These are phyloP conservation scores for Teratosphaeria destructans DNA, from an alignment of 2,329 filamentous ascomycete genomes.

Conservation along the genomic window DNA sequence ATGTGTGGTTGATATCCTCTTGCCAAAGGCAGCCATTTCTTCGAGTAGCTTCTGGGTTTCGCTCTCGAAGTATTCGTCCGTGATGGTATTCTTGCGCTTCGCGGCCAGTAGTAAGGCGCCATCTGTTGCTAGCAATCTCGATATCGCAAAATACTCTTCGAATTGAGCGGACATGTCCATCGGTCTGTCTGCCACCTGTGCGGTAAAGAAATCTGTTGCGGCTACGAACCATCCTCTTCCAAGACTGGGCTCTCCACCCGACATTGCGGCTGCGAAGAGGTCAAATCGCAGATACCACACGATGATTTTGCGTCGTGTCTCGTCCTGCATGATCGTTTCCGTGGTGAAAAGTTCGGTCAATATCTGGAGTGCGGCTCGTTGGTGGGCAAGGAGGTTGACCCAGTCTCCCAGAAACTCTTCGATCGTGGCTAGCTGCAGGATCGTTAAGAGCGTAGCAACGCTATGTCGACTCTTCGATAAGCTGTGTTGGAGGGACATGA, in stretches of 20 bases:
- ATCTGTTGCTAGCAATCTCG: slow-evolving; percentile 67
- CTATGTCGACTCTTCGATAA: slow-evolving; percentile 62
- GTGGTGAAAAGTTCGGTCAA: slow-evolving; percentile 69
- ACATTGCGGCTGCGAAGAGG: slow-evolving; percentile 71
- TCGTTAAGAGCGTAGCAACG: slow-evolving; percentile 69
- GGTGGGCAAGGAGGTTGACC: slow-evolving; percentile 86
- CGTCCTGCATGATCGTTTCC: slow-evolving; percentile 59
- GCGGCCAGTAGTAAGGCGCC: slow-evolving; percentile 68
- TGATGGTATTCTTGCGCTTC: slow-evolving; percentile 53
- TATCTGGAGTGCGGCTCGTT: slow-evolving; percentile 77
- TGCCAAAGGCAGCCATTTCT: slow-evolving; percentile 41
- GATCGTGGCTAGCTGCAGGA: slow-evolving; percentile 83
- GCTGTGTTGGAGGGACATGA: slow-evolving; percentile 62
- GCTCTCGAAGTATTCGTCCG: slow-evolving; percentile 52
- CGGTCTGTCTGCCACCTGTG: slow-evolving; percentile 50
- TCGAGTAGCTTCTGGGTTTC: slow-evolving; percentile 41
- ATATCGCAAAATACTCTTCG: slow-evolving; percentile 49
- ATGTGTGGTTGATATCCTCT: slow-evolving; percentile 51
- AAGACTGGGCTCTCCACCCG: slow-evolving; percentile 63
- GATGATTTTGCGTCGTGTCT: slow-evolving; percentile 62
- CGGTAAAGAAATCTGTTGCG: slow-evolving; percentile 52
- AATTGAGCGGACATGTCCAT: slow-evolving; percentile 55
- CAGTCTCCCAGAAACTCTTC: slow-evolving; percentile 97
- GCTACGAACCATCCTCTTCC: slow-evolving; percentile 67
- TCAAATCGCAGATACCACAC: slow-evolving; percentile 91